phyloP scores from a whole-genome alignment of 2,329 filamentous ascomycete genomes.

The Trichoderma endophyticum region DNA sequence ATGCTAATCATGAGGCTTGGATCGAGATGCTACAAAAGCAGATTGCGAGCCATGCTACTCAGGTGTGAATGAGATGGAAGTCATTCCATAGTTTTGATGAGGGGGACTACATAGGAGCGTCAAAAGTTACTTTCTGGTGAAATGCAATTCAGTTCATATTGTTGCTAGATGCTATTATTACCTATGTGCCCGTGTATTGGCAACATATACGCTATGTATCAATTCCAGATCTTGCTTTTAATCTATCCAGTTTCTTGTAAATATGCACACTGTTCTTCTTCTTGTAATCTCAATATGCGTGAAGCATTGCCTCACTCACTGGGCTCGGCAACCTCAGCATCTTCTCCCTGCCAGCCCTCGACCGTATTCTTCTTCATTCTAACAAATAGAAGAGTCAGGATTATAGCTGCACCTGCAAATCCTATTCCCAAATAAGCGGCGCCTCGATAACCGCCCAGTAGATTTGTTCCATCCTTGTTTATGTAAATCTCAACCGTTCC shows the following conservation, averaged over 20 bases:
- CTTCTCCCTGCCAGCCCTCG: not conserved
- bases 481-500: not conserved
- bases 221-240: not conserved
- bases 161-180: not conserved
- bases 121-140: not conserved
- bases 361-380: not conserved
- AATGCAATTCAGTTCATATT: not conserved
- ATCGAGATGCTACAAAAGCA: not conserved
- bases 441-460: not conserved
- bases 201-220: not conserved
- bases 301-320: not conserved
- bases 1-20: constrained; percentile 66
- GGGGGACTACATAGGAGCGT: not conserved
- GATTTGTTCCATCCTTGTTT: not conserved
- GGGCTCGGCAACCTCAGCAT: not conserved
- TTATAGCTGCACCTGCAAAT: not conserved
- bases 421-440: not conserved
- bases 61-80: not conserved
- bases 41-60: not conserved
- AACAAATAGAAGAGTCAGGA: not conserved
- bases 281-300: not conserved
- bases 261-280: not conserved
- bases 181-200: not conserved
- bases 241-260: not conserved
- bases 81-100: not conserved